These are phyloP conservation scores for Dictyostelium citrinum DNA, from an alignment of 78 protist species.

Conservation along the genomic window DNA sequence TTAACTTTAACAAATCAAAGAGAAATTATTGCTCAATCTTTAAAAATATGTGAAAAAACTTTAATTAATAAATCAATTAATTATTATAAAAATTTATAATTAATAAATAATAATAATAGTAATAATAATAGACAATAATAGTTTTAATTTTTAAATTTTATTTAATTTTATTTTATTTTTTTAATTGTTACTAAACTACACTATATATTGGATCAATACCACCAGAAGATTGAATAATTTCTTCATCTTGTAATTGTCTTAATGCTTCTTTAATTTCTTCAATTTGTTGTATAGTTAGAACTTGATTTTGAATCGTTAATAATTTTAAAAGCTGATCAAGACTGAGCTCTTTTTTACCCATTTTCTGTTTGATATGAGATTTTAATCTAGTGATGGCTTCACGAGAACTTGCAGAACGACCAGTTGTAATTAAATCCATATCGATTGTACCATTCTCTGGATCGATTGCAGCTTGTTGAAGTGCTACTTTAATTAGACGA, in stretches of 20 bases:
- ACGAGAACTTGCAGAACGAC: slow-evolving; percentile 38
- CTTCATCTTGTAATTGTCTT: slow-evolving; percentile 17
- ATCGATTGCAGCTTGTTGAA: slow-evolving; percentile 94
- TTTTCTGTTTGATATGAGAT: not conserved
- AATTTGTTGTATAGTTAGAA: not conserved
- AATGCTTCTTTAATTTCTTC: slow-evolving; percentile 13
- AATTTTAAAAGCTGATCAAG: not conserved
- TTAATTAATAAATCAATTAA: slow-evolving; percentile 3
- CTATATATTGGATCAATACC: not conserved
- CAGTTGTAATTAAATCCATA: slow-evolving; percentile 92
- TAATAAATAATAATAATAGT: not conserved
- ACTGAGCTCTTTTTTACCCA: not conserved
- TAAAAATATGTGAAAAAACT: slow-evolving; percentile 7
- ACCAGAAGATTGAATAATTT: not conserved
- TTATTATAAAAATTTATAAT: not conserved
- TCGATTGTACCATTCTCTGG: slow-evolving; percentile 95
- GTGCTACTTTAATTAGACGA: slow-evolving; percentile 89
- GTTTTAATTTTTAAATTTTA: not conserved
- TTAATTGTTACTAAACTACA: not conserved
- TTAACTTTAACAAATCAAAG: not conserved
- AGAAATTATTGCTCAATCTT: not conserved
- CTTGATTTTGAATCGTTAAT: not conserved
- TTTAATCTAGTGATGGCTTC: not conserved
- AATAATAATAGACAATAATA: not conserved
- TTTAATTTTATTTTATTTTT: not conserved